phyloP scores from a whole-genome alignment of 2,329 filamentous ascomycete genomes.

The Aspergillus sp. region DNA sequence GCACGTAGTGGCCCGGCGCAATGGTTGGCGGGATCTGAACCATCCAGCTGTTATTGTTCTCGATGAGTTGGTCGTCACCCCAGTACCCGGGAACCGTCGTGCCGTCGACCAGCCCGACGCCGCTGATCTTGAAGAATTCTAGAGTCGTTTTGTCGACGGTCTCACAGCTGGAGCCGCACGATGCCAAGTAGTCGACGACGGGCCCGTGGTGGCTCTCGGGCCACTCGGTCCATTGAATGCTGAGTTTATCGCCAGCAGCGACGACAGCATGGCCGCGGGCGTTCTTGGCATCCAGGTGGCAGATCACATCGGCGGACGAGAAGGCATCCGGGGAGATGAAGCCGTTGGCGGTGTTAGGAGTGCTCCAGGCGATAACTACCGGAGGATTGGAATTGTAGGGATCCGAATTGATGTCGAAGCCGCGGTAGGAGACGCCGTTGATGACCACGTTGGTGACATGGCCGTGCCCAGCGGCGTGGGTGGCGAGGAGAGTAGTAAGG shows the following conservation, averaged over 20 bases:
- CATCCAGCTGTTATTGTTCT: constrained; percentile 49
- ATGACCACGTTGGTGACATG: constrained; percentile 20
- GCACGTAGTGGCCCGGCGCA: constrained; percentile 50
- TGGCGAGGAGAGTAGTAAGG: neutral
- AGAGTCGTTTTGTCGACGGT: constrained; percentile 51
- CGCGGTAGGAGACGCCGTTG: constrained; percentile 19
- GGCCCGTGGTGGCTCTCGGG: constrained; percentile 61
- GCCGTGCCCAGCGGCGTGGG: constrained; percentile 14
- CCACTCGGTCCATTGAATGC: constrained; percentile 64
- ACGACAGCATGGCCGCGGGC: constrained; percentile 53
- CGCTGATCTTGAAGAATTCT: constrained; percentile 62
- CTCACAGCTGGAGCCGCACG: constrained; percentile 54
- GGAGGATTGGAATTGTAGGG: constrained; percentile 35
- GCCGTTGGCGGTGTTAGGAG: constrained; percentile 51
- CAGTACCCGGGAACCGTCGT: constrained; percentile 47
- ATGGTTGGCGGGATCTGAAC: constrained; percentile 46
- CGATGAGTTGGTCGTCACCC: constrained; percentile 53
- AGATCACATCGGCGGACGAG: constrained; percentile 52
- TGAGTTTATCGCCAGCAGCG: constrained; percentile 56
- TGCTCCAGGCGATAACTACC: constrained; percentile 53
- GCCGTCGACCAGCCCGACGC: constrained; percentile 50
- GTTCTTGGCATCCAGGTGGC: constrained; percentile 57
- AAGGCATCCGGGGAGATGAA: constrained; percentile 49
- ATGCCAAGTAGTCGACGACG: constrained; percentile 62
- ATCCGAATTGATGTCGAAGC: constrained; percentile 30